Conservation (phyloP, 1,284 basidiomycete genomes). For the Cryptococcus sp. region DNA sequence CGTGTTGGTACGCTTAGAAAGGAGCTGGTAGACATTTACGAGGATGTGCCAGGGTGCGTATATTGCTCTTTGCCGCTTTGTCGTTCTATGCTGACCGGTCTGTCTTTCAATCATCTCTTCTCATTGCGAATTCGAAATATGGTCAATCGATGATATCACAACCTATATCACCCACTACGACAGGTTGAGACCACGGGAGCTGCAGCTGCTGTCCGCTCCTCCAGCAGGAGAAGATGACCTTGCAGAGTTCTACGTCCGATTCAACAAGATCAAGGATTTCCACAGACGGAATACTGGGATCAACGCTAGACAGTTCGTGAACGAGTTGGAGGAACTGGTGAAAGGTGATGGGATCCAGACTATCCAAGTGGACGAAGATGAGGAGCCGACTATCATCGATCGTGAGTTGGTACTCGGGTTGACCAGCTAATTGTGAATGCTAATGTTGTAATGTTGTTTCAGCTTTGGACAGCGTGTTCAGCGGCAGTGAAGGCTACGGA, state of each 20-base stretch:
- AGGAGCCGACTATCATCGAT: conserved; percentile 63
- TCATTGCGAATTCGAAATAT: no score
- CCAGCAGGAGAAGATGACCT: conserved; percentile 66
- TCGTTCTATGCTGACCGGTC: conserved; percentile 43
- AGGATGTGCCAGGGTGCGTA: conserved; percentile 64
- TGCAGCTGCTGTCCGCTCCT: conserved; percentile 54
- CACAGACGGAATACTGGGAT: conserved; percentile 91
- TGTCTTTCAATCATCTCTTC: no score
- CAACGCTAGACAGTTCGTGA: conserved; percentile 73
- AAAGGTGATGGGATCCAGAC: conserved; percentile 49
- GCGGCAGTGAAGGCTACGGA: conserved; percentile 93
- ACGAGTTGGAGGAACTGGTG: conserved; percentile 73
- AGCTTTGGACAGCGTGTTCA: conserved; percentile 88
- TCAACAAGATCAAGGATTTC: conserved; percentile 93
- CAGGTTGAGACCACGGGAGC: conserved; percentile 54
- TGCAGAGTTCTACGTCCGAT: conserved; percentile 89
- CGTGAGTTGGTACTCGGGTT: conserved; percentile 35
- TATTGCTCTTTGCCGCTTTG: background rate
- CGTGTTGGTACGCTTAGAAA: conserved; percentile 71
- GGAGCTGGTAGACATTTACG: conserved; percentile 68
- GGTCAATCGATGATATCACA: no score
- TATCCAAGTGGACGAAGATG: conserved; percentile 62
- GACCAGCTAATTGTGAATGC: background rate
- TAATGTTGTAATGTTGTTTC: conserved; percentile 5
- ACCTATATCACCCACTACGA: conserved; percentile 59